Base-by-base conservation (phyloP, 768 basidiomycete genomes). In the Psilocybe azurescens region DNA sequence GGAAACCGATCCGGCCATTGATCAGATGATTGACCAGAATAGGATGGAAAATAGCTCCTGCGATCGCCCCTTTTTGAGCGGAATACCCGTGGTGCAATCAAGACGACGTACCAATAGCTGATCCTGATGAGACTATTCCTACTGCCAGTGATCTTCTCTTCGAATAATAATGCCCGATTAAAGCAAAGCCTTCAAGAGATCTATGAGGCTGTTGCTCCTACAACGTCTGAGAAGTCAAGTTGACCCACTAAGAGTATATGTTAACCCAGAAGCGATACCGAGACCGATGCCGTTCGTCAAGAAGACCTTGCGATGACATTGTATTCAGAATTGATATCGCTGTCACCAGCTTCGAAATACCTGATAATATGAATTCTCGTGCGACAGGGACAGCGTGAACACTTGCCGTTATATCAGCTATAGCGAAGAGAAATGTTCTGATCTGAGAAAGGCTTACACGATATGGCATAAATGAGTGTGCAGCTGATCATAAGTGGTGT, bases 21-120 rank as follows among this genome's bases (percentile, higher is more conserved):
- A 80, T 76, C 3, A 79, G 71, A 48, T 79, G 77, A 66, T 89
- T 88, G 36, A 90, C 71, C 78, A 88, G 79, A 66, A 87, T 85
- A 0, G 86, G 85, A 59, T 86, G 85, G 3, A 87, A 56, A 20
- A 84, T 76, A 24, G 84, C 83, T 6, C 87, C 86, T 74, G 1
- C 5, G 41, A 44, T 44, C n/a, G n/a, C 24, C 24, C 24, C 2
- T 14, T 5, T 44, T 13, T 44, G 11, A 44, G 41, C 5, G 1
- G 6, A 5, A 44, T 13, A 6, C 41, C n/a, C 41, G 8, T 44
- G 41, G n/a, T 29, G 1, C 13, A 13, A 38, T 18, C 8, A 13
- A 5, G 30, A 20, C 11, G 30, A 59, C 62, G 33, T 56, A 75
- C 75, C 75, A 38, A 76, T 64, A 8, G 75, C 73, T 44, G 75